Evolutionary conservation across 805 yeast genomes (phyloP).

Genomic region (Wickerhamiella occidentalis): DNA sequence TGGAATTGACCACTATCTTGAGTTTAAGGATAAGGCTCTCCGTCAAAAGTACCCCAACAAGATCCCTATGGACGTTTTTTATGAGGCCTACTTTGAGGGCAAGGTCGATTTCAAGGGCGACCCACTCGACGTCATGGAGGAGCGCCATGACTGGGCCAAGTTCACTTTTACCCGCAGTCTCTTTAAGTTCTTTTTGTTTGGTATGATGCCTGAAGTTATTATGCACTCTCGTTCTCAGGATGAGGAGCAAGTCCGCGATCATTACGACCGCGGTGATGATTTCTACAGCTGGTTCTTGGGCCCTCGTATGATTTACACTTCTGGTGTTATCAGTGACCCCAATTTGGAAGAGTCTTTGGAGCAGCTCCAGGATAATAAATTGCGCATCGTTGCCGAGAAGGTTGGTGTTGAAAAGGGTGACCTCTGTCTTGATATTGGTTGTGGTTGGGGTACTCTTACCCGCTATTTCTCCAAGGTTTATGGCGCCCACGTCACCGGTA

Average conservation of each 20-base stretch:
- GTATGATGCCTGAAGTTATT: slow-evolving; percentile 86
- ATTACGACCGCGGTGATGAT: slow-evolving; percentile 93
- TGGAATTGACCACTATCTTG: slow-evolving; percentile 69
- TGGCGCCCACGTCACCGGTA: slow-evolving; percentile 80
- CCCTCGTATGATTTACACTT: slow-evolving; percentile 87
- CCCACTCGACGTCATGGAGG: slow-evolving; percentile 69
- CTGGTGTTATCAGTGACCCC: slow-evolving; percentile 70
- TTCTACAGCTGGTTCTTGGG: slow-evolving; percentile 90
- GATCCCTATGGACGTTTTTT: slow-evolving; percentile 88
- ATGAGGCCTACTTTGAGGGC: slow-evolving; percentile 70
- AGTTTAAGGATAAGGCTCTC: slow-evolving; percentile 63
- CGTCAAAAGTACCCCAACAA: slow-evolving; percentile 56
- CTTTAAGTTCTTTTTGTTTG: slow-evolving; percentile 69
- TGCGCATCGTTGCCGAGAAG: slow-evolving; percentile 78
- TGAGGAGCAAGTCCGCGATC: slow-evolving; percentile 92
- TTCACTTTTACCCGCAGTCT: slow-evolving; percentile 66
- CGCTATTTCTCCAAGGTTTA: slow-evolving; percentile 69
- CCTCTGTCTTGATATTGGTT: slow-evolving; percentile 69
- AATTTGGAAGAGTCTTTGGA: slow-evolving; percentile 55
- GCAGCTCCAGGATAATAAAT: slow-evolving; percentile 74
- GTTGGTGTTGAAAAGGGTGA: slow-evolving; percentile 64
- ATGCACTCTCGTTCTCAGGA: slow-evolving; percentile 88
- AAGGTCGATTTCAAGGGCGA: slow-evolving; percentile 85
- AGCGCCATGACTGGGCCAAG: slow-evolving; percentile 82
- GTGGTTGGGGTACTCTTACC: slow-evolving; percentile 95